Base-by-base conservation (phyloP, 2,329 filamentous ascomycete species). In the Zalaria sp. region DNA sequence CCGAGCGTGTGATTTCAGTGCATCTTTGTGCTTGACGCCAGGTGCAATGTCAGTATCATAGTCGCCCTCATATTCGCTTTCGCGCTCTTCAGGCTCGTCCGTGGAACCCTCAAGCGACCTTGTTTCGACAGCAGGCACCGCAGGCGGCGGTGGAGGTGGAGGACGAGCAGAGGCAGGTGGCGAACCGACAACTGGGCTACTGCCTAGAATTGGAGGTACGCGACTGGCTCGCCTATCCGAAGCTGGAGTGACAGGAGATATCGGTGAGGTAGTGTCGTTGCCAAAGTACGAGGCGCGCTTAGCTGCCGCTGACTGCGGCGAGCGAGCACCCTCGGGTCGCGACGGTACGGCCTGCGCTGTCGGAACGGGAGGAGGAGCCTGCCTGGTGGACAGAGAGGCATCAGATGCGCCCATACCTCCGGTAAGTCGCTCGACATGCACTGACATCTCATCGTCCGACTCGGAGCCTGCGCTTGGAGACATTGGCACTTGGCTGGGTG, bases 11-110 rank as follows among this genome's bases (percentile, higher is more conserved):
- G 45, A 38, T 59, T 89, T 93, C 46, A 96, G 63, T 1, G 89
- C 88, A 63, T 94, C 89, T 62, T 93, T 95, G 61, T 94, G 86
- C 43, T 83, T 85, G n/a, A 77, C 86, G 6, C 85, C 81, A n/a
- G 88, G 85, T 2, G 83, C 88, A 56, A 96, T 96, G 57, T 96
- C 91, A 5, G 91, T 96, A 53, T 96, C 91, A 57, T 96, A 96
- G 56, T 96, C 91, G 5, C 89, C 91, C 57, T 98, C 91, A 55
- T 96, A 96, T 56, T 95, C 89, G 0, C 86, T 93, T 29, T 86
- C 73, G 54, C 93, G 87, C 45, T 83, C 85, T 45, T 82, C 81
- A 26, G 77, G 79, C 9, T 81, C 79, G 34, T 72, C 64, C 2
- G 47, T 34, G 9, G 46, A 44, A n/a, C 42, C 37, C 25, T 50